These are phyloP conservation scores for Rhizoclosmatium globosum DNA, from an alignment of 192 early-diverging fungal species.

Conservation along the genomic window DNA sequence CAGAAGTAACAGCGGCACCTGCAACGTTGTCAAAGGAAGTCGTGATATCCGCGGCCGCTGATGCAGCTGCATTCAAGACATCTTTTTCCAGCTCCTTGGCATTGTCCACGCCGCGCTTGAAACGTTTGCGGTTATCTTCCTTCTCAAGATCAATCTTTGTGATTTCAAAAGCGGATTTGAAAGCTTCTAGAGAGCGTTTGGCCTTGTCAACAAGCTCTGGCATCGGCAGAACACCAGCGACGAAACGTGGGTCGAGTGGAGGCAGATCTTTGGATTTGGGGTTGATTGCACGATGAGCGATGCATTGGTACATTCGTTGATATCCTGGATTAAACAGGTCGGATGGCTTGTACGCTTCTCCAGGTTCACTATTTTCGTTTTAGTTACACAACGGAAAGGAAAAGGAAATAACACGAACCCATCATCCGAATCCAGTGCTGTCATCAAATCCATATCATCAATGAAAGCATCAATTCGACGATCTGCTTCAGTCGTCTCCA, in stretches of 20 bases:
- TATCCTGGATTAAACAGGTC: constrained; percentile 68
- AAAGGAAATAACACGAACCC: constrained; percentile 51
- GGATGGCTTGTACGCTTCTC: constrained; percentile 62
- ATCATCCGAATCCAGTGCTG: constrained; percentile 46
- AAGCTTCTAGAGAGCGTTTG: constrained; percentile 45
- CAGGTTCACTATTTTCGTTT: constrained; percentile 31
- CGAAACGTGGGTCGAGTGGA: constrained; percentile 53
- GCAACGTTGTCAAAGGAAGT: constrained; percentile 7
- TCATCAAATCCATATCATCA: constrained; percentile 65
- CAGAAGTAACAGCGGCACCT: constrained; percentile 12
- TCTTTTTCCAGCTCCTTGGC: constrained; percentile 23
- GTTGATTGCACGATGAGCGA: constrained; percentile 67
- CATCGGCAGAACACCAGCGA: constrained; percentile 53
- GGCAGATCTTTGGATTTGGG: constrained; percentile 57
- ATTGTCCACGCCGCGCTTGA: constrained; percentile 28
- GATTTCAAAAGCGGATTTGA: constrained; percentile 63
- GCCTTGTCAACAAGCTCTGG: constrained; percentile 54
- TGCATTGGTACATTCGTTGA: constrained; percentile 64
- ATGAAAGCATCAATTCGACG: constrained; percentile 64
- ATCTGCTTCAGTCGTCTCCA: constrained; percentile 58
- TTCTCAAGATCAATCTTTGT: constrained; percentile 49
- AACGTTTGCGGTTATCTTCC: constrained; percentile 43
- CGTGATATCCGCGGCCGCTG: not conserved
- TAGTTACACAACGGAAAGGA: not conserved
- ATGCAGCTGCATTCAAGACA: constrained; percentile 12